A percentile compares a stretch with the other conserved stretches of the same genome.
Conservation (phyloP, 257 asterid species). For the Gardenia jasminoides region DNA sequence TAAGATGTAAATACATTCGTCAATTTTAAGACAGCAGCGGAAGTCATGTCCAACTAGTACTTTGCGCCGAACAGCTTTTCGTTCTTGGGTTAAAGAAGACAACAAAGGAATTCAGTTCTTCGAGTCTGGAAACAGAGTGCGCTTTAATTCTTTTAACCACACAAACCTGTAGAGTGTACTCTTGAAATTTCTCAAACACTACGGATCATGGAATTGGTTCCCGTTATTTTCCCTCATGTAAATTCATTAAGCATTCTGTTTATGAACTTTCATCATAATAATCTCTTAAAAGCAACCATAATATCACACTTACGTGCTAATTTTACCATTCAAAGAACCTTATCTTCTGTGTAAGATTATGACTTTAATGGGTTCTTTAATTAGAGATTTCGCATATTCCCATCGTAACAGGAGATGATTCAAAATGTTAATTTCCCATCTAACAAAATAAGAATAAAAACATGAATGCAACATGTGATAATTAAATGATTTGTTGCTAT, state of each 20-base stretch:
- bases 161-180: too few species aligned
- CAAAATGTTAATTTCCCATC: background rate
- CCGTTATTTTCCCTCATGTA: too few species aligned
- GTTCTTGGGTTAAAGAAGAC: too few species aligned
- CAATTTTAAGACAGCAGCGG: too few species aligned
- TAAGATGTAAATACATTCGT: too few species aligned
- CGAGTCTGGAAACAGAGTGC: background rate
- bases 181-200: too few species aligned
- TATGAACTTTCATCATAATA: constrained; percentile 5
- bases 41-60: too few species aligned
- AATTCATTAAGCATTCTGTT: background rate
- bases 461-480: background rate
- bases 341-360: background rate
- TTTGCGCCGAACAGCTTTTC: too few species aligned
- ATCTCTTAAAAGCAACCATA: background rate
- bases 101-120: background rate
- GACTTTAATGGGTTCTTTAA: background rate
- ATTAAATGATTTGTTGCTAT: background rate
- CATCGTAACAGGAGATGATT: background rate
- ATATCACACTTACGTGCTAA: background rate
- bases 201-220: background rate
- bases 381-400: background rate
- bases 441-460: background rate
- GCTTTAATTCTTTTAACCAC: too few species aligned
- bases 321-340: background rate